Percentiles rank a stretch among this genome's conserved stretches.
Conservation (phyloP, 192 early-diverging fungal genomes). For the Tieghemiomyces parasiticus region DNA sequence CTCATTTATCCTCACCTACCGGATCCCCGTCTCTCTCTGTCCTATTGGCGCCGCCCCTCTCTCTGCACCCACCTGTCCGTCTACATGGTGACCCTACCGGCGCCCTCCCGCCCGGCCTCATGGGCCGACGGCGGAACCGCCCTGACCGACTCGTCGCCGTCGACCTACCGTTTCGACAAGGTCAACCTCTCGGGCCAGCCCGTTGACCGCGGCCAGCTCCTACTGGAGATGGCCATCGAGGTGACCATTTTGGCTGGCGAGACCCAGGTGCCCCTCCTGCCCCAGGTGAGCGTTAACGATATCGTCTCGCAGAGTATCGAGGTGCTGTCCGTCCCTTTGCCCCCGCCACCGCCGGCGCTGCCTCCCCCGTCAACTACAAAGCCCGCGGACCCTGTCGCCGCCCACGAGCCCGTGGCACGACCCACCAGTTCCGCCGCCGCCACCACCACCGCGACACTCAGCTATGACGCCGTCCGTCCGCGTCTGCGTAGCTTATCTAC, state of each 20-base stretch:
- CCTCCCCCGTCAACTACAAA: not conserved
- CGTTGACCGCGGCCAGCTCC: not conserved
- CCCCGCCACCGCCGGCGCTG: too few species aligned
- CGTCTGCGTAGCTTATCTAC: too few species aligned
- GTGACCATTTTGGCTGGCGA: not conserved
- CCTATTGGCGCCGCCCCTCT: too few species aligned
- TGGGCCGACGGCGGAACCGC: too few species aligned
- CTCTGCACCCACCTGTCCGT: too few species aligned
- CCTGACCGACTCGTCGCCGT: too few species aligned
- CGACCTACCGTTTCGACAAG: not conserved
- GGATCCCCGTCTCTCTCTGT: too few species aligned
- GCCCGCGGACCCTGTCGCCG: not conserved
- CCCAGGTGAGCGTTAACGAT: not conserved
- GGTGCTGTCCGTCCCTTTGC: not conserved
- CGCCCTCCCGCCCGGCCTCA: too few species aligned
- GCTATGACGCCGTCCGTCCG: too few species aligned
- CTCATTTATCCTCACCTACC: too few species aligned
- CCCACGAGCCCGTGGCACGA: not conserved
- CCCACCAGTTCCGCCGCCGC: not conserved
- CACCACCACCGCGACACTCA: too few species aligned
- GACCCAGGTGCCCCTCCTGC: not conserved
- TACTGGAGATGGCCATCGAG: not conserved
- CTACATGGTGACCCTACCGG: too few species aligned
- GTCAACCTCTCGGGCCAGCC: not conserved
- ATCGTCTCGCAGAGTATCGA: not conserved